phyloP scores from a whole-genome alignment of 306 rosid genomes.

The Trifolium repens region DNA sequence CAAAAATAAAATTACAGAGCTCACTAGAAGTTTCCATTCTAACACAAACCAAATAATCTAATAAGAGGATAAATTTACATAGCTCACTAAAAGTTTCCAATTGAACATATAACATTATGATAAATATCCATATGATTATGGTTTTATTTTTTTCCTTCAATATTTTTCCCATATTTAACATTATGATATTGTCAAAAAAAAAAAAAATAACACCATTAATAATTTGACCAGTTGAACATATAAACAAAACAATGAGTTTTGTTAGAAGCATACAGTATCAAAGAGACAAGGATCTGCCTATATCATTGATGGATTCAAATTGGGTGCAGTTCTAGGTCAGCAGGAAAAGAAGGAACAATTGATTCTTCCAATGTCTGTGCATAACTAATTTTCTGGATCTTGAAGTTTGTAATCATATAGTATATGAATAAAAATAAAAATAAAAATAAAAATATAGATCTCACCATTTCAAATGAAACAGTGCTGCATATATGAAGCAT shows the following conservation, averaged over 20 bases:
- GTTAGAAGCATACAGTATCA: neutral
- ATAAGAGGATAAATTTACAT: too few species aligned
- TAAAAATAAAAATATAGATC: neutral
- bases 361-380: neutral
- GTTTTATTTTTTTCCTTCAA: too few species aligned
- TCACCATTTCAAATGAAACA: slow-evolving; percentile 4
- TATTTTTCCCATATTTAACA: too few species aligned
- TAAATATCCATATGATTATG: too few species aligned
- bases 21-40: too few species aligned
- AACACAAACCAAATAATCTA: too few species aligned
- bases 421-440: neutral
- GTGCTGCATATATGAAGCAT: neutral
- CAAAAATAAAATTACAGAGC: too few species aligned
- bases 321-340: neutral
- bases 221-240: neutral
- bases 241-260: neutral
- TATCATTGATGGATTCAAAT: neutral
- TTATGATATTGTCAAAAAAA: too few species aligned
- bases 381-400: slow-evolving; percentile 4
- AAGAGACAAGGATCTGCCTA: neutral
- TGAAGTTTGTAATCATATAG: neutral
- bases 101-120: too few species aligned
- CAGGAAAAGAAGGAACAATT: neutral
- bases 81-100: too few species aligned
- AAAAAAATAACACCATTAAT: neutral